Percentiles rank a stretch among this genome's conserved stretches.
Evolutionary conservation across 768 basidiomycete genomes (phyloP).

Genomic region (Termitomyces eurrhizus): DNA sequence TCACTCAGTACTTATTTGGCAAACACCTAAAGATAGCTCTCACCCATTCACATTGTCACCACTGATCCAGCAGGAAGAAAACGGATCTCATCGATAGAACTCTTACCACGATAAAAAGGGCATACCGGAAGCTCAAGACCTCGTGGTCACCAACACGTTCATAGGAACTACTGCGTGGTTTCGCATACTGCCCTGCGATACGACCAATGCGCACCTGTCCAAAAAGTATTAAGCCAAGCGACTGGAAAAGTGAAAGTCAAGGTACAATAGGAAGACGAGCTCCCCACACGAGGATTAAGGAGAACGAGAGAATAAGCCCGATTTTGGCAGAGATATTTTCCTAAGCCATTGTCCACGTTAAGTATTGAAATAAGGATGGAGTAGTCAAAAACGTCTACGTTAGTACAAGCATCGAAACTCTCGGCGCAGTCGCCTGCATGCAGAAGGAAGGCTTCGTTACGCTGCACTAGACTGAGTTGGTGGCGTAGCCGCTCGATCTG

Average conservation of each 20-base stretch:
- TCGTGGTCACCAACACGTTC: slow-evolving; percentile 75
- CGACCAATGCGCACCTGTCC: slow-evolving; percentile 75
- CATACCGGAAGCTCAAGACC: slow-evolving; percentile 83
- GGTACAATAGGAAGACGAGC: slow-evolving; percentile 87
- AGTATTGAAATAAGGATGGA: neutral
- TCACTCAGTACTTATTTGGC: no score
- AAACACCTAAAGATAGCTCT: slow-evolving; percentile 14
- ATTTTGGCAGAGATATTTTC: slow-evolving; percentile 87
- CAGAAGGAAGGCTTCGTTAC: slow-evolving; percentile 87
- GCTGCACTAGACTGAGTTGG: slow-evolving; percentile 77
- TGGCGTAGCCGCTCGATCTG: slow-evolving; percentile 82
- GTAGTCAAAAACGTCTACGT: slow-evolving; percentile 43
- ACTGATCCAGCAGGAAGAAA: slow-evolving; percentile 35
- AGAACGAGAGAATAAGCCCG: slow-evolving; percentile 91
- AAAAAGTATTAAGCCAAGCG: neutral
- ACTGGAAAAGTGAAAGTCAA: slow-evolving; percentile 9
- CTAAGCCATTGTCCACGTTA: slow-evolving; percentile 32
- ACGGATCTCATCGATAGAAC: neutral
- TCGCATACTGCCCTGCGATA: slow-evolving; percentile 96
- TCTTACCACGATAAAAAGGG: neutral
- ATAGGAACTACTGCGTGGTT: slow-evolving; percentile 81
- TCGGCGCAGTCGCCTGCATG: slow-evolving; percentile 99
- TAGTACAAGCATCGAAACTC: slow-evolving; percentile 87
- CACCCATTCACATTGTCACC: slow-evolving; percentile 97
- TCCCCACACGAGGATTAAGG: slow-evolving; percentile 92